Conservation (phyloP, 441 rosid species). For the Populus hybrid region DNA sequence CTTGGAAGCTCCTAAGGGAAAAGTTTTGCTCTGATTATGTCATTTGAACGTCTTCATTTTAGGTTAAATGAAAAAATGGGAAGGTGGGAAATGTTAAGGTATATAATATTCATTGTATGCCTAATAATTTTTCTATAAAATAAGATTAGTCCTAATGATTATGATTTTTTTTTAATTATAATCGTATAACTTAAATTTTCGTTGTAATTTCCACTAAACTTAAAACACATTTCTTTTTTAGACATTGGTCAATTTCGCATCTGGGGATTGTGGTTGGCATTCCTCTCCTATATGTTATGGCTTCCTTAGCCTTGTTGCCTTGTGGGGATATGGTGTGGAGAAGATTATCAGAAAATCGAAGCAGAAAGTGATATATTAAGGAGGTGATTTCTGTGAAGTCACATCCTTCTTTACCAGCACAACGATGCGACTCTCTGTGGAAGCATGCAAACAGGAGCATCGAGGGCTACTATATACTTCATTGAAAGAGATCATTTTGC, state of each 20-base stretch:
- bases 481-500: not conserved
- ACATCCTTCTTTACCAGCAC: not conserved
- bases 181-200: too few species aligned
- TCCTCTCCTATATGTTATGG: slow-evolving; percentile 73
- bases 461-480: not conserved
- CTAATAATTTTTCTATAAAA: too few species aligned
- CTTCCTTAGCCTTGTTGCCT: slow-evolving; percentile 58
- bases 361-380: slow-evolving; percentile 24
- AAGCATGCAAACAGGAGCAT: not conserved
- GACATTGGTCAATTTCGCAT: slow-evolving; percentile 81
- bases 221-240: slow-evolving; percentile 14
- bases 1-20: too few species aligned
- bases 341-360: slow-evolving; percentile 49
- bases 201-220: too few species aligned
- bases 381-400: not conserved
- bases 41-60: too few species aligned
- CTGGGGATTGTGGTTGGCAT: slow-evolving; percentile 69
- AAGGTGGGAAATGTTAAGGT: too few species aligned
- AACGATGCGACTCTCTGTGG: not conserved
- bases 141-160: too few species aligned
- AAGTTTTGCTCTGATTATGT: too few species aligned
- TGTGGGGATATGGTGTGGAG: slow-evolving; percentile 82
- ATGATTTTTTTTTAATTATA: too few species aligned
- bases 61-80: too few species aligned
- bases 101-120: too few species aligned